Evolutionary conservation across 1,284 basidiomycete genomes (phyloP).

Genomic region (Fomitopsis pinicola): DNA sequence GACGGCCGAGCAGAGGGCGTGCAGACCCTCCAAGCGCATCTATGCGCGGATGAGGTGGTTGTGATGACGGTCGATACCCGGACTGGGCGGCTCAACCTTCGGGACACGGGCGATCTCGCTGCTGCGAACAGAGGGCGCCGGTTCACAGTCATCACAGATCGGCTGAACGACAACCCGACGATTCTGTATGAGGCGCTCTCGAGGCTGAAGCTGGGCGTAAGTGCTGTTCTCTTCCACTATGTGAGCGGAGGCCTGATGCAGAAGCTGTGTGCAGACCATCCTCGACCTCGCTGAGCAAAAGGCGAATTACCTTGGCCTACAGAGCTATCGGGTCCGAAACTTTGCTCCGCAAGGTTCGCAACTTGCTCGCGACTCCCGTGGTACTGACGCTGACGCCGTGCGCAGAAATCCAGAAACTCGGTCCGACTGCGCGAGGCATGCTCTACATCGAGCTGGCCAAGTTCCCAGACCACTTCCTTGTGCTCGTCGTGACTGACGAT

Average conservation of each 20-base stretch:
- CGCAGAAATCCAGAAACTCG: conserved; percentile 62
- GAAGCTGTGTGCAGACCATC: conserved; percentile 51
- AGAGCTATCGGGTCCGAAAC: conserved; percentile 65
- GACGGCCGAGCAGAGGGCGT: conserved; percentile 35
- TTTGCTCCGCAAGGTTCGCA: conserved; percentile 53
- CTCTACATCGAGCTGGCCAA: conserved; percentile 70
- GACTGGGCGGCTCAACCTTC: conserved; percentile 65
- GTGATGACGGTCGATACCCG: conserved; percentile 68
- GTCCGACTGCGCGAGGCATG: conserved; percentile 46
- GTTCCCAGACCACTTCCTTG: conserved; percentile 71
- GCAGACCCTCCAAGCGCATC: conserved; percentile 56
- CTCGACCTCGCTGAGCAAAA: conserved; percentile 72
- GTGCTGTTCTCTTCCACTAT: conserved; percentile 16
- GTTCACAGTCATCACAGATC: conserved; percentile 51
- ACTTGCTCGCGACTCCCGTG: background rate
- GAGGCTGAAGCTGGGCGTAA: conserved; percentile 51
- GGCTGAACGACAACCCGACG: conserved; percentile 60
- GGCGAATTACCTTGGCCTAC: conserved; percentile 68
- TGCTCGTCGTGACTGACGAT: conserved; percentile 72
- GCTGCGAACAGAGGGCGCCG: conserved; percentile 63
- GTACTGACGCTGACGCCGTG: background rate
- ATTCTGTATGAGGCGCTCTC: conserved; percentile 49
- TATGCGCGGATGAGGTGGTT: conserved; percentile 71
- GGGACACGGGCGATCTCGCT: conserved; percentile 73
- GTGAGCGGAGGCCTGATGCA: background rate